A percentile compares a stretch with the other conserved stretches of the same genome.
phyloP scores from a whole-genome alignment of 192 early-diverging fungal genomes.

The Thoreauomyces humboldtii region DNA sequence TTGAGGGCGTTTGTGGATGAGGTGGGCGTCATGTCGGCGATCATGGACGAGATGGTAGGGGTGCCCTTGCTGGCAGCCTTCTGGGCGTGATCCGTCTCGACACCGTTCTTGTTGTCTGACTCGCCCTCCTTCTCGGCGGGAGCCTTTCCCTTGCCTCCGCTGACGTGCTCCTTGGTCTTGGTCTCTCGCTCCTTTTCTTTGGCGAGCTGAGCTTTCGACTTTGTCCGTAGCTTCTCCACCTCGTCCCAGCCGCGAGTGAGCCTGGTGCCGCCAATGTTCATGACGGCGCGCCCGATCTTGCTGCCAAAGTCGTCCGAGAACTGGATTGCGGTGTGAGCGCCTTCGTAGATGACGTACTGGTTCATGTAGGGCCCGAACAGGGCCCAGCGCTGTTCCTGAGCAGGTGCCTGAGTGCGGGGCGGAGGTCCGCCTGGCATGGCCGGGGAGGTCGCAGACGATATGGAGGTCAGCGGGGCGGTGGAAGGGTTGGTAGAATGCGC shows the following conservation, averaged over 20 bases:
- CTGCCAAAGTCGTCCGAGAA: conserved; percentile 58
- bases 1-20: conserved; percentile 13
- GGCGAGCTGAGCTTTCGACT: conserved; percentile 24
- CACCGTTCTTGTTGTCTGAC: conserved; percentile 4
- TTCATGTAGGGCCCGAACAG: conserved; percentile 75
- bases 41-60: neutral
- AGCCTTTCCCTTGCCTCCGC: conserved; percentile 32
- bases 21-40: conserved; percentile 7
- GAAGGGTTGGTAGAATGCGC: conserved; percentile 1
- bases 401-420: too few relatives aligned
- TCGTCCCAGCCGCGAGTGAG: conserved; percentile 74
- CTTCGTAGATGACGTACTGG: conserved; percentile 72
- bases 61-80: conserved; percentile 22
- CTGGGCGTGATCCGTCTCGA: conserved; percentile 31
- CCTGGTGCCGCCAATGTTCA: conserved; percentile 66
- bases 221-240: conserved; percentile 54
- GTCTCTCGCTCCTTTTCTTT: conserved; percentile 48
- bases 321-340: conserved; percentile 60
- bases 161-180: conserved; percentile 23
- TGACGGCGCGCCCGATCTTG: conserved; percentile 63
- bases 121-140: neutral
- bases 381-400: conserved; percentile 74
- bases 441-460: conserved; percentile 13
- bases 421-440: conserved; percentile 5
- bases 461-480: neutral